Base-by-base conservation (phyloP, 1,284 basidiomycete species). In the Naganishia sp. region DNA sequence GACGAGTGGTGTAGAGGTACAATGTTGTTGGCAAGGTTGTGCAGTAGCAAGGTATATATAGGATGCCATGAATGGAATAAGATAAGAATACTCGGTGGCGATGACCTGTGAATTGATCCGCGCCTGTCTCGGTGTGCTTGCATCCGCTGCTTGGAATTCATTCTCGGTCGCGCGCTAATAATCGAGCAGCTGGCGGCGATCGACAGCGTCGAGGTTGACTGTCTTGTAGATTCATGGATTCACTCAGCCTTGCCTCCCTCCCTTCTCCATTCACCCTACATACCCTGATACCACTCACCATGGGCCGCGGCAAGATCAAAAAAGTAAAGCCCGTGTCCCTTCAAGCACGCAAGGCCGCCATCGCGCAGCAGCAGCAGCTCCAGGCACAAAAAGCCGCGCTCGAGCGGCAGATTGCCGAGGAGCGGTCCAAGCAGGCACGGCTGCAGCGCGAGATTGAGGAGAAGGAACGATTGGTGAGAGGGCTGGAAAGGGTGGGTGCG, bases 21-120 rank as follows among this genome's bases (percentile, higher is more conserved):
- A 90, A 90, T 74, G 82, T 94, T 64, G 87, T 94, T 11, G 91
- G 90, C 18, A 81, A 81, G 67, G 86, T 89, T 21, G 71, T 77
- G 6, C 13, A 31, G 11, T 47, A 61, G 58, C 31, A 23, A 23
- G 46, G 46, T 2, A 0, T 18, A 17, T n/a, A 11, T 49, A 23
- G 57, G 13, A 15, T 18, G 15, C 21, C 39, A 7, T 58, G 46
- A 23, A 58, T 28, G 41, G 39, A 43, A 17, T 5, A 56, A 15
- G 5, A n/a, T 41, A 54, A 23, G 32, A 54, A 41, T 32, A 7
- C 21, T 42, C 17, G n/a, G 54, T 56, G 54, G 54, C 54, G 21
- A 45, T 28, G 5, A 28, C 28, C 28, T 5, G 28, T 5, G 2
- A 28, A n/a, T n/a, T n/a, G 28, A 43, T 42, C n/a, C n/a, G 21